Evolutionary conservation across 345 rosid genomes (phyloP), one percentile per base, ranked within the genome.

Genomic region (Excoecaria cochinchinensis): DNA sequence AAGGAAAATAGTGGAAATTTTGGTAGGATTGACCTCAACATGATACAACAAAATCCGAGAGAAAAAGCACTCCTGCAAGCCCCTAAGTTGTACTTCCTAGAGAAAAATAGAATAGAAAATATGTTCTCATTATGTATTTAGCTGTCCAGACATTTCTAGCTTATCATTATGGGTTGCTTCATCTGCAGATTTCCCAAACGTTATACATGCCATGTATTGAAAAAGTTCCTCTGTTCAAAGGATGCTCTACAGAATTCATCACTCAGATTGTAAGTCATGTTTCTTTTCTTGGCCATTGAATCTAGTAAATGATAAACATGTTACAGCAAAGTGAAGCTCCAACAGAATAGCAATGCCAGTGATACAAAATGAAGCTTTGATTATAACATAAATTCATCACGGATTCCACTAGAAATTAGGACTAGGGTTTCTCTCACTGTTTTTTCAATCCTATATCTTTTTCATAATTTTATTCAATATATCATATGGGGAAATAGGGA

Each of bases 211-310:
- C 90, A 38, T 90, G 72, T 73, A 82, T 93, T 55, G 81, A 89
- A 80, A 82, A 86, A 59, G 81, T 90, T 65, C 58, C 87, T 47
- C 89, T 95, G 53, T 89, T 95, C 66, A 83, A 79, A 74, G 97
- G 82, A 69, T 95, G 99, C 77, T 93, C 99, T 15, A 66, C 86
- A 0, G 98, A 93, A 82, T 90, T 95, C 65, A 87, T 95, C 24
- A 90, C 87, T 75, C 99, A 95, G 82, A 90, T 95, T 58, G 98
- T 91, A 82, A 86, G 97, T 83, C 63, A 72, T 40, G 65, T 67
- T 53, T 77, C 42, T 50, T 71, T 42, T 1, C 16, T 57, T 17
- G 46, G 42, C 59, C 46, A 64, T 62, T 22, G 40, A 46, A 58
- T 60, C 24, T 15, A 39, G 40, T n/a, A 7, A 38, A 21, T 65